These are phyloP conservation scores for Liquidambar formosana DNA, from an alignment of 164 flowering plant genomes.

Conservation along the genomic window DNA sequence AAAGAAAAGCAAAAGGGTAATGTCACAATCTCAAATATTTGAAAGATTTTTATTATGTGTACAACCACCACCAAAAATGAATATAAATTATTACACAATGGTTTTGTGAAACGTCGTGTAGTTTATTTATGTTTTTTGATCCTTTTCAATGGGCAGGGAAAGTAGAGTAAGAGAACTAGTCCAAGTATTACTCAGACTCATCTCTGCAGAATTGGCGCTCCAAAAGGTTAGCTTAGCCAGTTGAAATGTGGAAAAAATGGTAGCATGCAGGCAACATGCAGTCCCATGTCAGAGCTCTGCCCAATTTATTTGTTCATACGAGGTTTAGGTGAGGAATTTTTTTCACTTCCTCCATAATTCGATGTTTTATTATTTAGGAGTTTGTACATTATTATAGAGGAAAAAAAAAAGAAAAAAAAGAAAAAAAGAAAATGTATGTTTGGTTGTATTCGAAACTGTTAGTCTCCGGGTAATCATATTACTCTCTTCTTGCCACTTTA, in stretches of 20 bases:
- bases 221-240: constrained; percentile 34
- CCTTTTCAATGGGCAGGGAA: constrained; percentile 57
- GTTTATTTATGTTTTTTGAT: not conserved
- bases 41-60: no score
- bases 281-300: not conserved
- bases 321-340: constrained; percentile 8
- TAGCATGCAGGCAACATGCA: not conserved
- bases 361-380: not conserved
- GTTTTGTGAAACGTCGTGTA: not conserved
- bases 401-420: not conserved
- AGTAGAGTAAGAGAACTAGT: constrained; percentile 74
- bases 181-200: constrained; percentile 64
- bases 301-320: constrained; percentile 1
- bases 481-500: no score
- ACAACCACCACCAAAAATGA: no score
- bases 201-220: constrained; percentile 56
- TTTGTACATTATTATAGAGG: constrained; percentile 3
- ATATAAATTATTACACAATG: no score
- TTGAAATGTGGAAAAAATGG: constrained; percentile 12
- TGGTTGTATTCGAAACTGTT: not conserved
- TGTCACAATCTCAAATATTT: no score
- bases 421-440: not conserved
- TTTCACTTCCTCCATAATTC: not conserved
- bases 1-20: no score
- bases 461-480: no score